Percentiles rank a stretch among this genome's conserved stretches.
phyloP scores from a whole-genome alignment of 148 eudicot genomes.

The Hydrangea macrophylla region DNA sequence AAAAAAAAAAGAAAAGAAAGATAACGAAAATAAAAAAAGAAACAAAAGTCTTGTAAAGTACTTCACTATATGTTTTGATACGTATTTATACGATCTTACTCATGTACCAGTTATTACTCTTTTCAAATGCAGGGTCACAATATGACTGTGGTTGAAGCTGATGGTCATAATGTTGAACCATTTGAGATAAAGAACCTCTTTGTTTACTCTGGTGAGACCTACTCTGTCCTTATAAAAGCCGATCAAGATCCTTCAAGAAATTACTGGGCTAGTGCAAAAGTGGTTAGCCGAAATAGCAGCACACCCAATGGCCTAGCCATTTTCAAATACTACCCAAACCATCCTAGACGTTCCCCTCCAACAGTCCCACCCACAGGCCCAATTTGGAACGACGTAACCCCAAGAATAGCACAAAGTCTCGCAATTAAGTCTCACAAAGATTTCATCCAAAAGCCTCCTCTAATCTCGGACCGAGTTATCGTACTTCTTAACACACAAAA shows the following conservation, averaged over 20 bases:
- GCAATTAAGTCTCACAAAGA: constrained; percentile 52
- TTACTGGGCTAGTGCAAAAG: constrained; percentile 59
- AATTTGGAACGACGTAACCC: constrained; percentile 46
- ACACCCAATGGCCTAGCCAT: constrained; percentile 70
- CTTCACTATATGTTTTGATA: background rate
- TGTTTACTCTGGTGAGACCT: constrained; percentile 86
- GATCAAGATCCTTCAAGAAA: constrained; percentile 67
- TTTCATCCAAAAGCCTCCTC: constrained; percentile 53
- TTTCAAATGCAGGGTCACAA: constrained; percentile 56
- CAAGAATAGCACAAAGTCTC: constrained; percentile 48
- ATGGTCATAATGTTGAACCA: constrained; percentile 75
- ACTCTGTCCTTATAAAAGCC: constrained; percentile 69
- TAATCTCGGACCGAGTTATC: constrained; percentile 44
- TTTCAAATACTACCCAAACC: constrained; percentile 69
- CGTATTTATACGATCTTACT: no score
- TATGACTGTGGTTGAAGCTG: constrained; percentile 84
- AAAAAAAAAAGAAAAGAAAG: no score
- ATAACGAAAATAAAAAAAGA: no score
- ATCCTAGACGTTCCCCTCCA: constrained; percentile 38
- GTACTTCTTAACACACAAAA: constrained; percentile 82
- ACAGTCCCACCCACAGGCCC: constrained; percentile 62
- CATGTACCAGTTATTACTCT: no score
- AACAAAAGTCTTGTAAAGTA: no score
- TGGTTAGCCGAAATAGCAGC: constrained; percentile 50
- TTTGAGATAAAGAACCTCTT: constrained; percentile 63